Base-by-base conservation (phyloP, 31 red algal species). In the Asparagopsis taxiformis region DNA sequence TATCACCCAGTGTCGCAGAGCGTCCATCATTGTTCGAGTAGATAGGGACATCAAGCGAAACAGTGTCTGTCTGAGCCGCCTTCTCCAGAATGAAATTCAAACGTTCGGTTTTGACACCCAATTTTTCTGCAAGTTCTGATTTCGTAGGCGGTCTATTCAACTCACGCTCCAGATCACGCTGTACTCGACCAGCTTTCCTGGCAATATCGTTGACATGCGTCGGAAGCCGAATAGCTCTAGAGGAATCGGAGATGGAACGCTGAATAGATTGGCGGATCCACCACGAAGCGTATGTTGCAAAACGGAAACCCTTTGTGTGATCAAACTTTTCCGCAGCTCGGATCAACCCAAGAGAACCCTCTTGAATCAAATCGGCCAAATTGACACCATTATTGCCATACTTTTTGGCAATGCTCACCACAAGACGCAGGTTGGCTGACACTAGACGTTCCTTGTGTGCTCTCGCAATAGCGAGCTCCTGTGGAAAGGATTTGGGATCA, bases 341-440 rank as follows among this genome's bases (percentile, higher is more conserved):
- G 31, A 89, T 89, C 34, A 89, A 77, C 9, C 85, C 85, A 30
- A 89, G 59, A 17, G 62, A 54, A 5, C 85, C 85, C 41, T 89
- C 85, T 36, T 89, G 85, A 31, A 89, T 82, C 26, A 89, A 65
- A 56, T 89, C 85, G 0, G 64, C 51, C 1, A 89, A 25, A 32
- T 26, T 41, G 23, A 84, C 39, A 2, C 77, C 78, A 43, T 68
- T 54, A 66, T 74, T 74, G 1, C 29, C 32, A 62, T 88, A 93
- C 53, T 74, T 75, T 46, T 90, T 89, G 0, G 89, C 89, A 46
- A 93, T 88, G 17, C 83, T 78, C 24, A 99, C 91, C 1, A 99
- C 96, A 20, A 99, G 58, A 19, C 96, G 91, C 64, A 99, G 62
- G 76, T 99, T 99, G 28, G 91, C 85, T 3, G 74, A 46, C 35